Evolutionary conservation across 768 basidiomycete genomes (phyloP).

Genomic region (Mycena metata): DNA sequence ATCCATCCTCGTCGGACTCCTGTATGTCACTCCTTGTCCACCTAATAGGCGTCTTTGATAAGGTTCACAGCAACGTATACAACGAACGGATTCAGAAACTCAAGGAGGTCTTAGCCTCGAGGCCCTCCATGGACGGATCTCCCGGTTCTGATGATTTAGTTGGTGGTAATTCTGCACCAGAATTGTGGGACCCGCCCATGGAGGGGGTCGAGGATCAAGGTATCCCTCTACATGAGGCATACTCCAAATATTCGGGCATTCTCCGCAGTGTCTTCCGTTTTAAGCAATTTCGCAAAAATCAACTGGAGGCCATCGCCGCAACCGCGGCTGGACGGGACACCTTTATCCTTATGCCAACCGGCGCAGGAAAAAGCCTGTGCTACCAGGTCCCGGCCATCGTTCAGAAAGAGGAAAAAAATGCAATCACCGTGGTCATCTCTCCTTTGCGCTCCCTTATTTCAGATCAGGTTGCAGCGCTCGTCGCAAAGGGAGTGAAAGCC

Average conservation of each 20-base stretch:
- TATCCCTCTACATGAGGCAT: not conserved
- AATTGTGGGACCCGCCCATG: not conserved
- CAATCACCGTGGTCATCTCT: conserved; percentile 77
- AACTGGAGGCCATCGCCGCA: conserved; percentile 66
- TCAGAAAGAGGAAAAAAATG: conserved; percentile 51
- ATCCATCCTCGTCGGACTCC: not conserved
- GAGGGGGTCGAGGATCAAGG: not conserved
- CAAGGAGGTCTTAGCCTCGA: not conserved
- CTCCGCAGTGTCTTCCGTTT: not conserved
- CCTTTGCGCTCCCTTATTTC: conserved; percentile 75
- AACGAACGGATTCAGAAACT: not conserved
- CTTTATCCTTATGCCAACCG: conserved; percentile 82
- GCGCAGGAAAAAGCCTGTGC: conserved; percentile 75
- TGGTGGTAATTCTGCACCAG: not conserved
- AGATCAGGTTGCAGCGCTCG: conserved; percentile 72
- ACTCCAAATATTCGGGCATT: not conserved
- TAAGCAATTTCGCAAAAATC: not conserved
- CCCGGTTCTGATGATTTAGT: too few species aligned
- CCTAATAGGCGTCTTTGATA: not conserved
- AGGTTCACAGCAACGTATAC: not conserved
- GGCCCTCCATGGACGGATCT: not conserved
- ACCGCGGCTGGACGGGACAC: conserved; percentile 72
- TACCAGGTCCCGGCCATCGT: conserved; percentile 79
- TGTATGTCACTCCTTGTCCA: not conserved
- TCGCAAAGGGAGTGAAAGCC: conserved; percentile 63